phyloP scores from a whole-genome alignment of 768 basidiomycete genomes.

The Butyriboletus loyo region DNA sequence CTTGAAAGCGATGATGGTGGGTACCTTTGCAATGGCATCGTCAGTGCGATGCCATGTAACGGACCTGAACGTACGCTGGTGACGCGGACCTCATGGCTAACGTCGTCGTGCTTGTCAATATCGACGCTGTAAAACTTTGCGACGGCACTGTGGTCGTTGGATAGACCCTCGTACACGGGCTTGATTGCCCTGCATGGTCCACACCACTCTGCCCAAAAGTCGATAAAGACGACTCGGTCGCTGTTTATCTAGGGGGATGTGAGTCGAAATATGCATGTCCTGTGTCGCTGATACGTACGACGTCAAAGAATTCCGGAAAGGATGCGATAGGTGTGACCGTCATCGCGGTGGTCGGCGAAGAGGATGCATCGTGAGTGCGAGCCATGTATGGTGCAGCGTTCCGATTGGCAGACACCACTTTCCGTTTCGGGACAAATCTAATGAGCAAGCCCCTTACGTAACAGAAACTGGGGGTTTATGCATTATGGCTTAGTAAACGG shows the following conservation, averaged over 20 bases:
- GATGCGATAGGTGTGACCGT: constrained; percentile 3
- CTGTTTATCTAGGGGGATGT: background rate
- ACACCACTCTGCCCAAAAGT: constrained; percentile 12
- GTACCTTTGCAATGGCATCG: background rate
- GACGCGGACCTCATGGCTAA: constrained; percentile 4
- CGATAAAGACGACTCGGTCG: constrained; percentile 2
- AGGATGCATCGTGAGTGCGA: background rate
- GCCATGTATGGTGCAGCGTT: background rate
- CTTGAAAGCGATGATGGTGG: constrained; percentile 1
- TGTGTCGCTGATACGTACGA: background rate
- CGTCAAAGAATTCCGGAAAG: background rate
- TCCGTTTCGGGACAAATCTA: too few species aligned
- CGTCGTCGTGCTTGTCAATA: constrained; percentile 36
- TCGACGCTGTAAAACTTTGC: constrained; percentile 6
- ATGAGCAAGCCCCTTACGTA: too few species aligned
- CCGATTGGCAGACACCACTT: too few species aligned
- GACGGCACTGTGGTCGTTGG: background rate
- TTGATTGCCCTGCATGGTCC: constrained; percentile 5
- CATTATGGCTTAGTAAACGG: too few species aligned
- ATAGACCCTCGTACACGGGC: constrained; percentile 1
- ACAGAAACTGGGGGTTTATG: too few species aligned
- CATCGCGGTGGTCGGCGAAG: background rate
- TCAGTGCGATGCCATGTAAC: background rate
- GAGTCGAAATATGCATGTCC: background rate
- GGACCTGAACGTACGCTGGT: background rate